A percentile compares a stretch with the other conserved stretches of the same genome.
Evolutionary conservation across 208 protist genomes (phyloP).

Genomic region (Wallacemonas sp.): DNA sequence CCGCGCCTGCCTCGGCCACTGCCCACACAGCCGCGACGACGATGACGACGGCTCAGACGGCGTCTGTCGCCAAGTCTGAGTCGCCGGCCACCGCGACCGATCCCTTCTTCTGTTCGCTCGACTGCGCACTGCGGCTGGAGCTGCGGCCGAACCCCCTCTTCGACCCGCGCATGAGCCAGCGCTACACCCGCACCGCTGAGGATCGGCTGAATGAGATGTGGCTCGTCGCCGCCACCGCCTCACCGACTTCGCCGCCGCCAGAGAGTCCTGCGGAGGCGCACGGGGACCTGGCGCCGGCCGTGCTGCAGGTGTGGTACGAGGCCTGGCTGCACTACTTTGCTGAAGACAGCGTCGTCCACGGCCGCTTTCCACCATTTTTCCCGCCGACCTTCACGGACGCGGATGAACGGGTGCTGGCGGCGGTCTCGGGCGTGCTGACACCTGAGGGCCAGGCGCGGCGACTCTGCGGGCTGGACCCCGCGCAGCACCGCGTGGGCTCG

Average conservation of each 20-base stretch:
- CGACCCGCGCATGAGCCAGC: conserved; percentile 33
- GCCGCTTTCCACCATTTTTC: conserved; percentile 40
- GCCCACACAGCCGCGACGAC: too few relatives aligned
- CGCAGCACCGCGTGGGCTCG: conserved; percentile 45
- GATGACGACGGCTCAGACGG: too few relatives aligned
- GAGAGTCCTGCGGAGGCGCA: too few relatives aligned
- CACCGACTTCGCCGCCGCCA: too few relatives aligned
- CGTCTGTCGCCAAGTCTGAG: neutral
- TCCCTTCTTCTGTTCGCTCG: conserved; percentile 49
- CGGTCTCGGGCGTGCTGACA: conserved; percentile 37
- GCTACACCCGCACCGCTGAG: neutral
- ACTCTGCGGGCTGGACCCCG: conserved; percentile 51
- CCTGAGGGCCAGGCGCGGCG: conserved; percentile 58
- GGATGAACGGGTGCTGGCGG: conserved; percentile 26
- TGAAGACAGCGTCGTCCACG: conserved; percentile 40
- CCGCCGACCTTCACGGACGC: conserved; percentile 33
- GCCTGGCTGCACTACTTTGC: conserved; percentile 71
- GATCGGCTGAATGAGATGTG: neutral
- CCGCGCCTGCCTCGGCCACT: too few relatives aligned
- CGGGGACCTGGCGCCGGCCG: neutral
- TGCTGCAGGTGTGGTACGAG: conserved; percentile 55
- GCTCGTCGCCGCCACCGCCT: too few relatives aligned
- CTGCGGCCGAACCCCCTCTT: conserved; percentile 56
- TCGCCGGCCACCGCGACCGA: conserved; percentile 10
- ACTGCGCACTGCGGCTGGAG: conserved; percentile 53